Conservation (phyloP, 495 filamentous ascomycete genomes). For the Aspergillus olivimuriae region DNA sequence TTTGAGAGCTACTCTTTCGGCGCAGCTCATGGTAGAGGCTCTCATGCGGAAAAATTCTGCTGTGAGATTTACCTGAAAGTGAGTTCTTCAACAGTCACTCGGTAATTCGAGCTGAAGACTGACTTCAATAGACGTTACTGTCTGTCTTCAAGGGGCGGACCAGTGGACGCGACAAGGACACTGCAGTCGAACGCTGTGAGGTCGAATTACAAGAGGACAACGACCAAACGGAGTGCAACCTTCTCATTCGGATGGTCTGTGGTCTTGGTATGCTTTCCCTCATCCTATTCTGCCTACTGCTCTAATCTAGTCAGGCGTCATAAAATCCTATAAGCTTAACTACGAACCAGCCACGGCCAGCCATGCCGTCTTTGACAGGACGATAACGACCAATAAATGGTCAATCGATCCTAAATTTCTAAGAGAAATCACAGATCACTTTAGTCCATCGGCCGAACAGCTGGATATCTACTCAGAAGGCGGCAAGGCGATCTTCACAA, state of each 20-base stretch:
- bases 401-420: constrained; percentile 66
- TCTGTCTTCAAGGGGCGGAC: constrained; percentile 66
- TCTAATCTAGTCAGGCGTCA: constrained; percentile 53
- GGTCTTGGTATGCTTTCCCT: constrained; percentile 58
- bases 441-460: constrained; percentile 83
- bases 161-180: constrained; percentile 63
- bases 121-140: constrained; percentile 51
- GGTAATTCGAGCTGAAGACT: no score
- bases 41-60: constrained; percentile 52
- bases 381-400: constrained; percentile 68
- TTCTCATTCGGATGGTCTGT: constrained; percentile 77
- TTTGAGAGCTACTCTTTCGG: constrained; percentile 64
- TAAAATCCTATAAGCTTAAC: constrained; percentile 85
- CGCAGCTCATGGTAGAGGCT: constrained; percentile 9
- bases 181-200: constrained; percentile 80
- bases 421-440: constrained; percentile 84
- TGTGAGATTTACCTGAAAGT: constrained; percentile 69
- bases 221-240: constrained; percentile 65
- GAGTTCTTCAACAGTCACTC: no score
- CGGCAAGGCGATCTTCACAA: constrained; percentile 72
- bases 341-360: constrained; percentile 79
- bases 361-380: constrained; percentile 79
- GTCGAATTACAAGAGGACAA: constrained; percentile 71
- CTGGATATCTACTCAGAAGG: constrained; percentile 78
- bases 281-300: background rate